Percentiles rank a stretch among this genome's conserved stretches.
Evolutionary conservation across 2,329 filamentous ascomycete species (phyloP).

Genomic region (Colletotrichum lentis): DNA sequence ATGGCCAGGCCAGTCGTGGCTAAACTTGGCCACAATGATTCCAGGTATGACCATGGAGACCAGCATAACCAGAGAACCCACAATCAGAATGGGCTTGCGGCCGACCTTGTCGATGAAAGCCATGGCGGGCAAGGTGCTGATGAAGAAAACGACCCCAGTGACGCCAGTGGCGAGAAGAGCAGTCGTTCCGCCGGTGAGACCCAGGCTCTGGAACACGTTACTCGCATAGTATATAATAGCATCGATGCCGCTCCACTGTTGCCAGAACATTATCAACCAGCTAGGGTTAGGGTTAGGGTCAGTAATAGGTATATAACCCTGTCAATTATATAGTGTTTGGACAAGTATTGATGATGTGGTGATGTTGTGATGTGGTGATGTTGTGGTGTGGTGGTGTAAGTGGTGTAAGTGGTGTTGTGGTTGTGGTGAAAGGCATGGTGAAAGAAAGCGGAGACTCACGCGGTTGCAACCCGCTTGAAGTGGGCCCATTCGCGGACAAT

Average conservation of each 20-base stretch:
- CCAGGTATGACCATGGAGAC: slow-evolving; percentile 51
- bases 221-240: slow-evolving; percentile 59
- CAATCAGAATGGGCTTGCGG: slow-evolving; percentile 51
- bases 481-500: slow-evolving; percentile 59
- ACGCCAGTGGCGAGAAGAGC: slow-evolving; percentile 69
- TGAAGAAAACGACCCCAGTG: slow-evolving; percentile 64
- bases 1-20: slow-evolving; percentile 49
- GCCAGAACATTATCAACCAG: slow-evolving; percentile 58
- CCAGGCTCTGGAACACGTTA: slow-evolving; percentile 70
- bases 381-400: background rate
- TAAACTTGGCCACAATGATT: slow-evolving; percentile 51
- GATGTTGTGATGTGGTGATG: background rate
- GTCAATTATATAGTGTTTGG: background rate
- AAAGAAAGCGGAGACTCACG: background rate
- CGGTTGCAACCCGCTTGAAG: slow-evolving; percentile 53
- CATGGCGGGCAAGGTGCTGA: slow-evolving; percentile 47
- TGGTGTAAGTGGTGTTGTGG: too few relatives aligned
- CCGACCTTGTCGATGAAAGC: slow-evolving; percentile 52
- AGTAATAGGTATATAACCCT: background rate
- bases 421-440: too few relatives aligned
- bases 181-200: slow-evolving; percentile 66
- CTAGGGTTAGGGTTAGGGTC: slow-evolving; percentile 40
- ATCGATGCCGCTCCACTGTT: slow-evolving; percentile 49
- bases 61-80: slow-evolving; percentile 51
- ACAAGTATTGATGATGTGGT: background rate